A percentile compares a stretch with the other conserved stretches of the same genome.
Evolutionary conservation across 352 stramenopile species (phyloP).

Genomic region (Phytophthora pistaciae): DNA sequence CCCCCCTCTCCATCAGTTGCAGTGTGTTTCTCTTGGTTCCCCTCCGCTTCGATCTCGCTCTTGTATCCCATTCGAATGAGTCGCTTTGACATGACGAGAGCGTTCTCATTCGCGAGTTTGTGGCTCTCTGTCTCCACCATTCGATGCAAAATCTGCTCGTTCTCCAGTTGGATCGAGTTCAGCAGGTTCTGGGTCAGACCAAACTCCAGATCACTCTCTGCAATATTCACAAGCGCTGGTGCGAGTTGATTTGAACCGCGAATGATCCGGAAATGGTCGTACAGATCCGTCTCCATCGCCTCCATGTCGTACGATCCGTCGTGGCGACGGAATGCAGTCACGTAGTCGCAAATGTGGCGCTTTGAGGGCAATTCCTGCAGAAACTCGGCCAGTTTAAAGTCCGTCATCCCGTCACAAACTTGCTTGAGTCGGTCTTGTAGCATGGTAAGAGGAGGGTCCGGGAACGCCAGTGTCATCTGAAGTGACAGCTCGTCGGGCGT

Average conservation of each 20-base stretch:
- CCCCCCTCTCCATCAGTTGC: slow-evolving; percentile 1
- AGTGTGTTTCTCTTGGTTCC: slow-evolving; percentile 22
- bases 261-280: slow-evolving; percentile 85
- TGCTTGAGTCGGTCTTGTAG: slow-evolving; percentile 65
- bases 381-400: slow-evolving; percentile 89
- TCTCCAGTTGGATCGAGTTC: slow-evolving; percentile 45
- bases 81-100: slow-evolving; percentile 50
- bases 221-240: slow-evolving; percentile 61
- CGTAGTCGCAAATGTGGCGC: slow-evolving; percentile 89
- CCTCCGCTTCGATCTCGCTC: slow-evolving; percentile 12
- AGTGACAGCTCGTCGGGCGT: slow-evolving; percentile 65
- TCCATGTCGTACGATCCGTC: slow-evolving; percentile 66
- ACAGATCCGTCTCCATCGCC: slow-evolving; percentile 65
- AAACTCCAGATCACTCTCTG: slow-evolving; percentile 73
- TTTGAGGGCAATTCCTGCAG: slow-evolving; percentile 93
- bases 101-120: slow-evolving; percentile 56
- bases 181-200: slow-evolving; percentile 56
- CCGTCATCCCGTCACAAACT: slow-evolving; percentile 83
- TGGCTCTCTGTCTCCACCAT: slow-evolving; percentile 50
- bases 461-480: slow-evolving; percentile 57
- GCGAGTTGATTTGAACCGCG: slow-evolving; percentile 63
- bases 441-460: slow-evolving; percentile 55
- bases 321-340: slow-evolving; percentile 51
- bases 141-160: slow-evolving; percentile 50
- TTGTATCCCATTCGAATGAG: slow-evolving; percentile 78